Evolutionary conservation across 1,139 yeast genomes (phyloP), one percentile per base, ranked within the genome.

Genomic region (Hemisphaericaspora subhashii): DNA sequence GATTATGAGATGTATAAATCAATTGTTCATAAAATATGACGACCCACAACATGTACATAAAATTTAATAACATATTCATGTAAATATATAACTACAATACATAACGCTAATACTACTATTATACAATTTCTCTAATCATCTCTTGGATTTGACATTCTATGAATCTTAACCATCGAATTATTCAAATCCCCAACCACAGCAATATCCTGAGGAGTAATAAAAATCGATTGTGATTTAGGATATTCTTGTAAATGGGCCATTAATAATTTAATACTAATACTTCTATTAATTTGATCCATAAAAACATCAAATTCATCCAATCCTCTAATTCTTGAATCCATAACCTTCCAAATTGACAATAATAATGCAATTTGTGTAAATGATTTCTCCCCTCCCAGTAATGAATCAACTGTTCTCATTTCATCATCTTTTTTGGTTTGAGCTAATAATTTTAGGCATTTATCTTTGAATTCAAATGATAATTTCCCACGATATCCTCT

Each of bases 331-430:
- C 84, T 79, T 0, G 95, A 83, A 42, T 85, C 81, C 96, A 92
- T 89, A 18, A 88, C 83, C 46, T 81, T 81, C 99, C 99, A 94
- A 33, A 95, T 86, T 0, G 98, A 86, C 44, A 90, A 71, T 37
- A 94, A 66, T 42, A 94, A 72, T 0, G 97, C 87, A 48, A 92
- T 83, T 57, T 94, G 98, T 0, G 96, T 81, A 57, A 86, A 92
- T 1, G 97, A 88, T 58, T 90, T 90, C 57, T 94, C 98, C 32
- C 99, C 99, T 28, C 99, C 99, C 1, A 97, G 88, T 25, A 92
- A 72, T 0, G 96, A 84, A 46, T 83, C 88, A 11, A 87, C 88
- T 29, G 84, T 81, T 51, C 96, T 71, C 34, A 76, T 70, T 29
- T 72, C 72, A 31, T 72, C 74, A 43, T 78, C 83, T 35, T 70